These are phyloP conservation scores for Zygotorulaspora danielsina DNA, from an alignment of 805 yeast species.

Conservation along the genomic window DNA sequence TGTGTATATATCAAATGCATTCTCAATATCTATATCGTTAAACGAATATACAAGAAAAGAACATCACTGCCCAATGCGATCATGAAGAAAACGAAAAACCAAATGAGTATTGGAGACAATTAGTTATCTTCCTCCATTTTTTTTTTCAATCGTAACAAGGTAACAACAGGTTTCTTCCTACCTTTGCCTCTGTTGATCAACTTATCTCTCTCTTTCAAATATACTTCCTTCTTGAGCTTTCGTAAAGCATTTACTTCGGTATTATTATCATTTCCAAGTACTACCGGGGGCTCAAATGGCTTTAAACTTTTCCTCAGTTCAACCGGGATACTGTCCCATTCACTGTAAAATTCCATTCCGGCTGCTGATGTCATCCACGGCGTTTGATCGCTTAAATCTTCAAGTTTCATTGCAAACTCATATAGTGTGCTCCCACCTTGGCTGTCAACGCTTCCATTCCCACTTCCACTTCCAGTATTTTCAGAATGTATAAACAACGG, in stretches of 20 bases:
- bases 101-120: slow-evolving; percentile 1
- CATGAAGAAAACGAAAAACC: slow-evolving; percentile 2
- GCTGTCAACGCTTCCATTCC: slow-evolving; percentile 6
- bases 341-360: slow-evolving; percentile 35
- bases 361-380: slow-evolving; percentile 38
- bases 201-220: slow-evolving; percentile 21
- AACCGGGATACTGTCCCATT: slow-evolving; percentile 35
- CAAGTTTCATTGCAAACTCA: slow-evolving; percentile 32
- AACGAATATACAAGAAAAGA: too few relatives aligned
- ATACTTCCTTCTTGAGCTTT: slow-evolving; percentile 15
- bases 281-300: slow-evolving; percentile 36
- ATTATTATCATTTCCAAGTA: background rate
- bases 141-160: slow-evolving; percentile 24
- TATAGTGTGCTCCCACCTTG: slow-evolving; percentile 16
- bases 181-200: slow-evolving; percentile 25
- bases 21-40: too few relatives aligned
- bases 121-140: slow-evolving; percentile 15
- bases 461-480: slow-evolving; percentile 9
- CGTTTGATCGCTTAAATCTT: slow-evolving; percentile 27
- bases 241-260: slow-evolving; percentile 13
- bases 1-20: background rate
- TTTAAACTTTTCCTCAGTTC: slow-evolving; percentile 29
- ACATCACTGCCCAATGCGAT: background rate
- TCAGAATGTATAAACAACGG: slow-evolving; percentile 26
- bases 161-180: slow-evolving; percentile 30